phyloP scores from a whole-genome alignment of 2,329 filamentous ascomycete species.

The Calonectria hongkongensis region DNA sequence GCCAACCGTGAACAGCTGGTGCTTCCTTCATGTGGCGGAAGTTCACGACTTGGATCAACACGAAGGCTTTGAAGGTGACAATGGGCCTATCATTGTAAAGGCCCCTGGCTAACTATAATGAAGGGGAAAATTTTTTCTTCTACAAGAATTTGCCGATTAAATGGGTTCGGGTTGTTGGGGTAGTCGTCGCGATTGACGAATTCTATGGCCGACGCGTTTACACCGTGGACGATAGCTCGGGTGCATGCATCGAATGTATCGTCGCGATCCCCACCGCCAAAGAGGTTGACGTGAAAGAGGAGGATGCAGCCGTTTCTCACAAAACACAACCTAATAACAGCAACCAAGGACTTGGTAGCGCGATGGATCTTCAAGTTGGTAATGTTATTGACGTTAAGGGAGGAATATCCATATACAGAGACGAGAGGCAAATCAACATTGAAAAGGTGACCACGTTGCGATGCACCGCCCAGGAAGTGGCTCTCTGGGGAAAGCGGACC shows the following conservation, averaged over 20 bases:
- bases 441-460: conserved; percentile 68
- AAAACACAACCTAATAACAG: conserved; percentile 33
- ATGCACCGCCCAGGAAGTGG: conserved; percentile 74
- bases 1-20: conserved; percentile 77
- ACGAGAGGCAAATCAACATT: conserved; percentile 71
- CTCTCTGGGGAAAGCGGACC: conserved; percentile 74
- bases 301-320: conserved; percentile 25
- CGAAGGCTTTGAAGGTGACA: conserved; percentile 73
- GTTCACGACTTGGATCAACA: conserved; percentile 68
- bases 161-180: conserved; percentile 82
- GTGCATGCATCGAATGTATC: conserved; percentile 72
- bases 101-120: conserved; percentile 31
- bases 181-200: conserved; percentile 79
- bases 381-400: conserved; percentile 76
- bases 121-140: conserved; percentile 77
- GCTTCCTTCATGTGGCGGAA: conserved; percentile 71
- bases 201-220: conserved; percentile 68
- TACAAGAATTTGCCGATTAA: conserved; percentile 84
- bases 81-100: conserved; percentile 21
- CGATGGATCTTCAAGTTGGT: conserved; percentile 68
- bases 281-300: conserved; percentile 15
- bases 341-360: conserved; percentile 33
- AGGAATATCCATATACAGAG: conserved; percentile 67
- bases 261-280: conserved; percentile 40
- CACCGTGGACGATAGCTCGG: conserved; percentile 80